A percentile compares a stretch with the other conserved stretches of the same genome.
Conservation (phyloP, 768 basidiomycete genomes). For the Psilocybe sp. region DNA sequence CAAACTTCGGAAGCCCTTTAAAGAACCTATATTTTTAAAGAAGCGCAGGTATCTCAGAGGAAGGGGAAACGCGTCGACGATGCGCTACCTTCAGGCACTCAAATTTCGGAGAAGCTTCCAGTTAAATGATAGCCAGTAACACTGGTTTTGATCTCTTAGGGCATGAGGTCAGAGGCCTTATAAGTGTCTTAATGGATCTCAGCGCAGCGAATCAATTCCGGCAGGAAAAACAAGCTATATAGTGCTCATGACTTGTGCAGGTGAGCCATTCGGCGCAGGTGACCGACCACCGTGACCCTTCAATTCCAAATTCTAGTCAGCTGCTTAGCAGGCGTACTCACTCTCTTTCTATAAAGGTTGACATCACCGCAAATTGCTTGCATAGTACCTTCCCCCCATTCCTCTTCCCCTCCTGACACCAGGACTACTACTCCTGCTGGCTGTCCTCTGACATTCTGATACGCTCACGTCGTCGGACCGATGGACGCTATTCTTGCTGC, state of each 20-base stretch:
- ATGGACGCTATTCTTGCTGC: no score
- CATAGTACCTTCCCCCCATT: neutral
- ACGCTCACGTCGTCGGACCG: no score
- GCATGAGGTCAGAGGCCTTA: neutral
- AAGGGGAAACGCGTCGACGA: no score
- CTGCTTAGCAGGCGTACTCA: conserved; percentile 15
- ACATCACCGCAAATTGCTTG: conserved; percentile 5
- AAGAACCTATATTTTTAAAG: no score
- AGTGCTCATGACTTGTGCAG: conserved; percentile 21
- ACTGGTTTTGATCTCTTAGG: neutral
- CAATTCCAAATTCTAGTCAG: conserved; percentile 7
- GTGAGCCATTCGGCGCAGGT: conserved; percentile 19
- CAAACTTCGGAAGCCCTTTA: no score
- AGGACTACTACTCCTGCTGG: no score
- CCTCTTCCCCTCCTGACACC: no score
- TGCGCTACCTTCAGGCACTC: no score
- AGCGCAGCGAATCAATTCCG: conserved; percentile 1
- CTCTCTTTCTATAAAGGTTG: conserved; percentile 17
- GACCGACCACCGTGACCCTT: conserved; percentile 18
- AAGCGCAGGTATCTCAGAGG: no score
- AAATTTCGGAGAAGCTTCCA: no score
- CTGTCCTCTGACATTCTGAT: no score
- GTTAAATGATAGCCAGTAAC: no score
- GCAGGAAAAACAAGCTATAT: neutral
- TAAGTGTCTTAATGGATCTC: conserved; percentile 4